phyloP scores from a whole-genome alignment of 208 protist genomes.

The Hexamita inflata region DNA sequence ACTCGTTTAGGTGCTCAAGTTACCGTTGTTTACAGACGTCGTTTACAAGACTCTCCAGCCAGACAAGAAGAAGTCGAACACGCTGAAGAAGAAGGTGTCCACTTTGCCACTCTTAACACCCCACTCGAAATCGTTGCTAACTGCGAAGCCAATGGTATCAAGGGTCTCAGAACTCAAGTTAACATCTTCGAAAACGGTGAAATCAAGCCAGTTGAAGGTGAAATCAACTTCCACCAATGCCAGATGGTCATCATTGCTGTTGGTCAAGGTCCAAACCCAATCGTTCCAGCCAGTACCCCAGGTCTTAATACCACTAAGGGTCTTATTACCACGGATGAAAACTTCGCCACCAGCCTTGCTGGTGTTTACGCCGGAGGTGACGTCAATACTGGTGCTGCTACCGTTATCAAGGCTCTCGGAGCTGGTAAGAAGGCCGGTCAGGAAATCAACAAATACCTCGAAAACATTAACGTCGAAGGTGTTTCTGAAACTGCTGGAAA shows the following conservation, averaged over 20 bases:
- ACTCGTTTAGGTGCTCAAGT: conserved; percentile 12
- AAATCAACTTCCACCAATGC: neutral
- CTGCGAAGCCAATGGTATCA: conserved; percentile 6
- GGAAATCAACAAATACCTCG: conserved; percentile 19
- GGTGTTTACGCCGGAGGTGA: conserved; percentile 29
- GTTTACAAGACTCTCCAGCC: conserved; percentile 1
- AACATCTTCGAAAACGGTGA: neutral
- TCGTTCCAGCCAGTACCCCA: neutral
- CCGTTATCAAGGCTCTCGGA: conserved; percentile 32
- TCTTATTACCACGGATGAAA: conserved; percentile 23
- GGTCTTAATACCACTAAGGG: neutral
- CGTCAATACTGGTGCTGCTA: conserved; percentile 24
- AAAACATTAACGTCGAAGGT: too few relatives aligned
- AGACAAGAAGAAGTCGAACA: conserved; percentile 14
- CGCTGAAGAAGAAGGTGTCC: conserved; percentile 18
- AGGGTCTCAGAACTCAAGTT: conserved; percentile 1
- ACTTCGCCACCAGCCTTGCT: neutral
- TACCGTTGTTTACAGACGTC: conserved; percentile 15
- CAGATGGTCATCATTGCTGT: conserved; percentile 19
- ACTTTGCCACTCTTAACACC: neutral
- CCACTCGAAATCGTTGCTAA: conserved; percentile 24
- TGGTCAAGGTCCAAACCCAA: conserved; percentile 21
- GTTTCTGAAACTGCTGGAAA: too few relatives aligned
- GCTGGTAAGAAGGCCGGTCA: conserved; percentile 13
- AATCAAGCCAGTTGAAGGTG: neutral